A percentile compares a stretch with the other conserved stretches of the same genome.
phyloP scores from a whole-genome alignment of 139 green algal genomes.

The Edaphochlamys debaryana region DNA sequence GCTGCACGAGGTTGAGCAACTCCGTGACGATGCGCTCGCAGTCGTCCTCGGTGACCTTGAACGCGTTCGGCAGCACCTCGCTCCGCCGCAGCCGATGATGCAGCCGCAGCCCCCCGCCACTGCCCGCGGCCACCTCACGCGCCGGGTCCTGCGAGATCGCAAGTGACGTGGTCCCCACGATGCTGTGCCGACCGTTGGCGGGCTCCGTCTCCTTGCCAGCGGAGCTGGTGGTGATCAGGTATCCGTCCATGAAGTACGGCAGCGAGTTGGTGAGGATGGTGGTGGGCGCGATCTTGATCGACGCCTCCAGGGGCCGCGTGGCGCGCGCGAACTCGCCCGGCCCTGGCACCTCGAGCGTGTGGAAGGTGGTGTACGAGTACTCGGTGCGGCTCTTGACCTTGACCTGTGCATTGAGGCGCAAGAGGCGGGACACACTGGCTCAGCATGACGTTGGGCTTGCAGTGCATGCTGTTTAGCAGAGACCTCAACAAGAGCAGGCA shows the following conservation, averaged over 20 bases:
- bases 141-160: too few relatives aligned
- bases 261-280: constrained; percentile 79
- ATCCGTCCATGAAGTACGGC: constrained; percentile 71
- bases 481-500: too few relatives aligned
- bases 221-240: constrained; percentile 30
- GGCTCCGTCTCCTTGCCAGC: too few relatives aligned
- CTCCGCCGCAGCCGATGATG: background rate
- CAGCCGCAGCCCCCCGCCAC: background rate
- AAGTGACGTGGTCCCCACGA: too few relatives aligned
- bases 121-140: too few relatives aligned
- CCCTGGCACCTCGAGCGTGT: constrained; percentile 49
- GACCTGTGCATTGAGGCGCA: constrained; percentile 20
- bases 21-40: background rate
- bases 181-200: too few relatives aligned
- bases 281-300: constrained; percentile 76
- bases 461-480: too few relatives aligned
- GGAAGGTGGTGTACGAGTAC: constrained; percentile 45
- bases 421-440: too few relatives aligned
- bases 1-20: background rate
- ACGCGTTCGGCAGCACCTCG: background rate
- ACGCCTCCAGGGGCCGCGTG: constrained; percentile 70
- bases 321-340: constrained; percentile 69
- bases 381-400: constrained; percentile 41
- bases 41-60: background rate
- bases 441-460: too few relatives aligned